These are phyloP conservation scores for Polymyxa betae DNA, from an alignment of 208 protist species.

Conservation along the genomic window DNA sequence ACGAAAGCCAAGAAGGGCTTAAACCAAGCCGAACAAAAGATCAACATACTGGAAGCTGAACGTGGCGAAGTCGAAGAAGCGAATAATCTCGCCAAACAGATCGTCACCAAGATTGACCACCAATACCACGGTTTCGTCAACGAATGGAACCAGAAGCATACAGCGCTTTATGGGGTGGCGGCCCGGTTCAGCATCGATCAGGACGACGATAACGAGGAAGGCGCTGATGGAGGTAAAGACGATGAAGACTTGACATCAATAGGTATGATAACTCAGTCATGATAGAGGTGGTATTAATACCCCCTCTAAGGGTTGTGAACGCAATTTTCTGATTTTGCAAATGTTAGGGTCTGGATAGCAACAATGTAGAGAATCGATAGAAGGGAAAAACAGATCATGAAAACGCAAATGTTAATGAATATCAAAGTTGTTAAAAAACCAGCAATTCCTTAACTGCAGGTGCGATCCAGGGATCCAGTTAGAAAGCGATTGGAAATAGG, in stretches of 20 bases:
- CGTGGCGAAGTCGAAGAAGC: background rate
- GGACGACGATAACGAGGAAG: background rate
- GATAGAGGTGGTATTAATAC: too few relatives aligned
- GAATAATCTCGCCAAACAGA: background rate
- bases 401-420: background rate
- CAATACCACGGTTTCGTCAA: background rate
- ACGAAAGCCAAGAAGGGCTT: background rate
- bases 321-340: too few relatives aligned
- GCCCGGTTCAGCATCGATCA: background rate
- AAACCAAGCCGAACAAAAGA: background rate
- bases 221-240: too few relatives aligned
- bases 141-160: background rate
- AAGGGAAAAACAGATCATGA: too few relatives aligned
- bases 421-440: background rate
- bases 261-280: too few relatives aligned
- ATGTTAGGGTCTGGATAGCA: too few relatives aligned
- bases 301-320: too few relatives aligned
- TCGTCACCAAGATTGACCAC: background rate
- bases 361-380: too few relatives aligned
- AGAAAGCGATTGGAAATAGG: background rate
- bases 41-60: background rate
- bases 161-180: background rate
- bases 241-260: too few relatives aligned
- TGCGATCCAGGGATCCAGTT: background rate
- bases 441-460: background rate